Evolutionary conservation across 768 basidiomycete species (phyloP).

Genomic region (Omphalotus guepiniiformis): DNA sequence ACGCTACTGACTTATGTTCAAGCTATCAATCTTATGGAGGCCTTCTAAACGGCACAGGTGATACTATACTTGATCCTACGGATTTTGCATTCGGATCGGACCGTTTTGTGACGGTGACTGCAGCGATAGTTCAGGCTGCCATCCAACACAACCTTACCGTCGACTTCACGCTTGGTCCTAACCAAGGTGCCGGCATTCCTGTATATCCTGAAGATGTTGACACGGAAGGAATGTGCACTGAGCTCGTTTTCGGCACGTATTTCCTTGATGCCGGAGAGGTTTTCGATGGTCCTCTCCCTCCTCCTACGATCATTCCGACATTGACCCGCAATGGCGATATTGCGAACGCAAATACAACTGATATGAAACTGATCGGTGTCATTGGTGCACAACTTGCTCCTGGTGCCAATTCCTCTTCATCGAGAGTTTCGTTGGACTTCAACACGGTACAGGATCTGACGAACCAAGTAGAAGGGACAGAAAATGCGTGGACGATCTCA

Average conservation of each 20-base stretch:
- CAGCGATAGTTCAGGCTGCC: slow-evolving; percentile 11
- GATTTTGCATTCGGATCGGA: slow-evolving; percentile 15
- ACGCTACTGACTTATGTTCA: neutral
- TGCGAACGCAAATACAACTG: slow-evolving; percentile 12
- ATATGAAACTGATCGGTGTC: slow-evolving; percentile 12
- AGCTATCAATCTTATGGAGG: slow-evolving; percentile 6
- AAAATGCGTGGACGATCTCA: slow-evolving; percentile 8
- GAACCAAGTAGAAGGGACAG: slow-evolving; percentile 7
- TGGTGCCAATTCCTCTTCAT: slow-evolving; percentile 8
- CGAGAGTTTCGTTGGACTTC: slow-evolving; percentile 13
- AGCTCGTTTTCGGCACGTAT: slow-evolving; percentile 14
- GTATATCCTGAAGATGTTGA: slow-evolving; percentile 14
- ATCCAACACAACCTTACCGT: slow-evolving; percentile 12
- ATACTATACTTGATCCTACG: slow-evolving; percentile 12
- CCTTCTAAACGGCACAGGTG: neutral
- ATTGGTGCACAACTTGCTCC: slow-evolving; percentile 12
- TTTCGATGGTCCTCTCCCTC: slow-evolving; percentile 10
- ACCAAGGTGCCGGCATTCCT: slow-evolving; percentile 14
- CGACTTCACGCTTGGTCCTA: slow-evolving; percentile 14
- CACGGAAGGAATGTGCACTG: slow-evolving; percentile 15
- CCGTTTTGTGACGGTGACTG: slow-evolving; percentile 10
- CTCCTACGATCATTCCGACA: slow-evolving; percentile 10
- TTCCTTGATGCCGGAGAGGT: slow-evolving; percentile 9
- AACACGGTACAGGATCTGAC: slow-evolving; percentile 15
- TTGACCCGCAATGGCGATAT: slow-evolving; percentile 9